Conservation (phyloP, 2,329 filamentous ascomycete species). For the Juglanconis oblonga region DNA sequence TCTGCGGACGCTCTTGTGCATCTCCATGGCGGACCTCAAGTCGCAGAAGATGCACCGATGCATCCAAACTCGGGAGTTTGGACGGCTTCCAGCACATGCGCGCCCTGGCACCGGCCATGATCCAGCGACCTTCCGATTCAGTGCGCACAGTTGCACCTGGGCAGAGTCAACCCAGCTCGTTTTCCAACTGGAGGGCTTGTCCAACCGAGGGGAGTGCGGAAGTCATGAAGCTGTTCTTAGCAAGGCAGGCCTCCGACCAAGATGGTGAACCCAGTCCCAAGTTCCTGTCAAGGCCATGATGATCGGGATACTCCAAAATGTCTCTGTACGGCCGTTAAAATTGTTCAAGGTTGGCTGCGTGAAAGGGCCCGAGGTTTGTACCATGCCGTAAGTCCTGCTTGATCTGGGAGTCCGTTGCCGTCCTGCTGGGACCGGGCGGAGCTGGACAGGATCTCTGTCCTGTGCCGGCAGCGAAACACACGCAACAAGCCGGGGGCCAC, state of each 20-base stretch:
- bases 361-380: not conserved
- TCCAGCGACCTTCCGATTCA: slow-evolving; percentile 3
- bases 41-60: not conserved
- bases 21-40: not conserved
- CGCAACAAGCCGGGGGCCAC: not conserved
- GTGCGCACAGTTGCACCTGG: not conserved
- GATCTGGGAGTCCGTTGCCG: not conserved
- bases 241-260: not conserved
- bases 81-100: slow-evolving; percentile 7
- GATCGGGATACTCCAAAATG: not conserved
- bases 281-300: not conserved
- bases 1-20: not conserved
- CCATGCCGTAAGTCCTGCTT: not conserved
- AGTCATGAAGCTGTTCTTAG: not conserved
- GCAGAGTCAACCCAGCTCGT: not conserved
- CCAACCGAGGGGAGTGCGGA: not conserved
- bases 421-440: slow-evolving; percentile 2
- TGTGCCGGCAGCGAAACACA: not conserved
- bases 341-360: not conserved
- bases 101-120: not conserved
- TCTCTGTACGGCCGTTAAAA: slow-evolving; percentile 11
- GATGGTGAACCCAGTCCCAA: not conserved
- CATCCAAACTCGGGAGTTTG: not conserved
- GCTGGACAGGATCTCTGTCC: not conserved
- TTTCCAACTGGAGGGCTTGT: not conserved